Evolutionary conservation across 2,329 filamentous ascomycete genomes (phyloP).

Genomic region (Cladobotryum mycophilum): DNA sequence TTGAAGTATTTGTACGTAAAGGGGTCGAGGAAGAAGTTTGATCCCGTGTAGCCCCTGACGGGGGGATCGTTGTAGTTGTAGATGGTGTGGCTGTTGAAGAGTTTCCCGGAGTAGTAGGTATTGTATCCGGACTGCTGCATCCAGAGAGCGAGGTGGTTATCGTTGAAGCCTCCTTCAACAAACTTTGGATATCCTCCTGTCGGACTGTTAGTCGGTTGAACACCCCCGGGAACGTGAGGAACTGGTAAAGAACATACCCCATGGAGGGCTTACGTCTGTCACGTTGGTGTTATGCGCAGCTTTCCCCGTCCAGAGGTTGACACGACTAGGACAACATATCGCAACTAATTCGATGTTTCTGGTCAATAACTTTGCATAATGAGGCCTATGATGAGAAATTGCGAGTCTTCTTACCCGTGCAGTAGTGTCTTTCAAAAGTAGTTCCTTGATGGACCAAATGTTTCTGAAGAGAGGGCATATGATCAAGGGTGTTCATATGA

Average conservation of each 20-base stretch:
- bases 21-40: conserved; percentile 32
- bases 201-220: too few species aligned
- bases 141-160: conserved; percentile 64
- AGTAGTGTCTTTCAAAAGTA: conserved; percentile 56
- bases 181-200: conserved; percentile 56
- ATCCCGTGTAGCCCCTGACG: conserved; percentile 53
- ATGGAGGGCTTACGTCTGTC: conserved; percentile 48
- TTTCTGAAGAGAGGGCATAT: conserved; percentile 52
- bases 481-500: conserved; percentile 53
- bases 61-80: conserved; percentile 55
- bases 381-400: background rate
- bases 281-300: conserved; percentile 67
- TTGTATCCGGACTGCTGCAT: conserved; percentile 62
- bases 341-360: conserved; percentile 36
- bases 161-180: conserved; percentile 56
- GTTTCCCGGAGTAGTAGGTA: conserved; percentile 68
- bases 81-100: conserved; percentile 59
- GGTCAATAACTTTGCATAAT: background rate
- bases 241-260: conserved; percentile 31
- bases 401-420: conserved; percentile 35
- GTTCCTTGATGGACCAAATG: conserved; percentile 54
- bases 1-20: conserved; percentile 41
- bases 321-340: conserved; percentile 62
- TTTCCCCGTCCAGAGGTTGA: conserved; percentile 59
- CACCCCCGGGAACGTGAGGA: too few species aligned